These are phyloP conservation scores for Rosa rugosa DNA, from an alignment of 306 rosid genomes.

Conservation along the genomic window DNA sequence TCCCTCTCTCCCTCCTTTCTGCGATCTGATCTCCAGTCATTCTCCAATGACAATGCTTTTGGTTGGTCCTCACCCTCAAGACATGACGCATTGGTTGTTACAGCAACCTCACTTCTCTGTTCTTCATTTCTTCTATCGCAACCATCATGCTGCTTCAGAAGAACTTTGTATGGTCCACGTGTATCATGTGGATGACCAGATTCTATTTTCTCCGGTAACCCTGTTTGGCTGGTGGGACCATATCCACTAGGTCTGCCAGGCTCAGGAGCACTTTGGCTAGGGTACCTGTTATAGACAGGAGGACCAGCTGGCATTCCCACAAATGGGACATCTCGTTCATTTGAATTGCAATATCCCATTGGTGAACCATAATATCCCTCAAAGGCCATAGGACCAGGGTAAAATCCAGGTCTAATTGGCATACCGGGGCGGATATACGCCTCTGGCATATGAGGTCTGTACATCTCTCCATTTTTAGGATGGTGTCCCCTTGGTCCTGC, in stretches of 20 bases:
- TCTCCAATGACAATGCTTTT: constrained; percentile 46
- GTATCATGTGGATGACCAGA: constrained; percentile 56
- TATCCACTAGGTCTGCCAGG: constrained; percentile 58
- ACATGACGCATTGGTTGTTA: constrained; percentile 32
- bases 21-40: constrained; percentile 56
- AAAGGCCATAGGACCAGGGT: constrained; percentile 69
- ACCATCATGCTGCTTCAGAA: constrained; percentile 69
- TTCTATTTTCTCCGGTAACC: constrained; percentile 57
- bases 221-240: constrained; percentile 47
- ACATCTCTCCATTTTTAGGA: constrained; percentile 84
- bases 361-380: constrained; percentile 82
- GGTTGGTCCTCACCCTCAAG: constrained; percentile 41
- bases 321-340: constrained; percentile 71
- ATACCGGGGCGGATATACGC: constrained; percentile 72
- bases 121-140: constrained; percentile 64
- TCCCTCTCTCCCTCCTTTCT: constrained; percentile 49
- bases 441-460: constrained; percentile 83
- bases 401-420: constrained; percentile 87
- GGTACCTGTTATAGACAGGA: constrained; percentile 55
- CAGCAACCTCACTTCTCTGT: constrained; percentile 49
- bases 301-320: constrained; percentile 74
- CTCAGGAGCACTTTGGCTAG: constrained; percentile 58
- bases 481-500: constrained; percentile 73
- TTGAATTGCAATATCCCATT: constrained; percentile 68
- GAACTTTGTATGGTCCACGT: constrained; percentile 81